A percentile compares a stretch with the other conserved stretches of the same genome.
Evolutionary conservation across 2,329 filamentous ascomycete species (phyloP).

Genomic region (Tricladium varicosporioides): DNA sequence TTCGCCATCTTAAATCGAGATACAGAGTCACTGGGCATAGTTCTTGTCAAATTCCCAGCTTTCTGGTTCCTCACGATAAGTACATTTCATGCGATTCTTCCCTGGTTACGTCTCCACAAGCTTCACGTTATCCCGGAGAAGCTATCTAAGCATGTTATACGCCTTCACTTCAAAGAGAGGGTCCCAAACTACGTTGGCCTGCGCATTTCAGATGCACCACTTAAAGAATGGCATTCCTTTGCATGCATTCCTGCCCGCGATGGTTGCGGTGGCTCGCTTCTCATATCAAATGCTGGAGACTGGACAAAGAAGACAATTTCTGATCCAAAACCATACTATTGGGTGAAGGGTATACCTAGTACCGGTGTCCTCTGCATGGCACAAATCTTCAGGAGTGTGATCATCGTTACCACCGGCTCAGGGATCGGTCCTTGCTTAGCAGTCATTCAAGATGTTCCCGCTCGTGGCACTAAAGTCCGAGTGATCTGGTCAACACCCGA

Average conservation of each 20-base stretch:
- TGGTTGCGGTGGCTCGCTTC: constrained; percentile 58
- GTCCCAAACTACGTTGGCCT: constrained; percentile 55
- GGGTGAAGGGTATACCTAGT: constrained; percentile 66
- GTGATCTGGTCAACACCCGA: constrained; percentile 39
- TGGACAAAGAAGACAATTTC: constrained; percentile 68
- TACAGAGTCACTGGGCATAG: neutral
- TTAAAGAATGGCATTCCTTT: constrained; percentile 74
- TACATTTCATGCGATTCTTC: constrained; percentile 64
- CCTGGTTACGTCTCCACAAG: constrained; percentile 70
- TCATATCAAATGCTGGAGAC: constrained; percentile 73
- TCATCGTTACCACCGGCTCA: constrained; percentile 70
- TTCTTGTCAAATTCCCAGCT: constrained; percentile 38
- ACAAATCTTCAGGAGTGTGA: constrained; percentile 60
- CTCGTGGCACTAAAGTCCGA: constrained; percentile 6
- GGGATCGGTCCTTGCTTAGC: constrained; percentile 67
- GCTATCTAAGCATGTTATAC: constrained; percentile 72
- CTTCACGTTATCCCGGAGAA: constrained; percentile 52
- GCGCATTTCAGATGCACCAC: constrained; percentile 60
- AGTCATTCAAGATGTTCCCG: constrained; percentile 24
- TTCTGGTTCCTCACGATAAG: constrained; percentile 69
- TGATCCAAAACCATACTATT: constrained; percentile 56
- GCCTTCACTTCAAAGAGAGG: constrained; percentile 68
- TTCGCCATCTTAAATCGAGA: constrained; percentile 19
- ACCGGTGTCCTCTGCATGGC: constrained; percentile 67
- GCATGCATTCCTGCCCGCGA: constrained; percentile 65